Evolutionary conservation across 1,139 yeast genomes (phyloP), one percentile per base, ranked within the genome.

Genomic region (Zygoascus sp.): DNA sequence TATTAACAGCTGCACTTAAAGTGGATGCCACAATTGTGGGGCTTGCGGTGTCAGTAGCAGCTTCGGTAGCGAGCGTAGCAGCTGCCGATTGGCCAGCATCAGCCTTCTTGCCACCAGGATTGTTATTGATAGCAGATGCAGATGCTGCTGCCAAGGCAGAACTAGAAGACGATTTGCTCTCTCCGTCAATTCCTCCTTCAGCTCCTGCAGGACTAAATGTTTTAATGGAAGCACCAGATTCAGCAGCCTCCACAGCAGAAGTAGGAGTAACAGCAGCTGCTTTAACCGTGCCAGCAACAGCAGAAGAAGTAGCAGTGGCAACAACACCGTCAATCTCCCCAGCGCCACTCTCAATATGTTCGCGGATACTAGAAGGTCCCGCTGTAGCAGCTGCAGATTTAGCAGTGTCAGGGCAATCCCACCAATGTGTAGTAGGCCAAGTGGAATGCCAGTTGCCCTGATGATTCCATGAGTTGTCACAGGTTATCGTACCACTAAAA

Each of bases 341-440:
- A 25, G 32, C 20, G 27, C 44, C 19, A 35, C 45, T 34, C n/a
- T 30, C 16, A 32, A 19, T 23, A 25, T 32, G 21, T 22, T 32
- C 40, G 13, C 17, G 13, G 32, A 28, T n/a, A n/a, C n/a, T 13
- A 15, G 39, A n/a, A 17, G 25, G 28, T 19, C 13, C 32, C 20
- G 40, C 25, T 6, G 34, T n/a, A 20, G 22, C 16, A 34, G 46
- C 9, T 8, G 28, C 20, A 32, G 49, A 23, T 19, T 11, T 15
- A 21, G 5, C 28, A 4, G 42, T 40, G 15, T 20, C 25, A 13
- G 43, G 23, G 9, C 37, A 42, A 17, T 34, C 44, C 5, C 46
- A 42, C 13, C 39, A 36, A 1, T 32, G 43, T 17, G 46, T 46
- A 34, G 27, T 23, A 40, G 38, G 23, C 34, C 40, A 32, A 28